Conservation (phyloP, 2,329 filamentous ascomycete genomes). For the Colletotrichum tabaci region DNA sequence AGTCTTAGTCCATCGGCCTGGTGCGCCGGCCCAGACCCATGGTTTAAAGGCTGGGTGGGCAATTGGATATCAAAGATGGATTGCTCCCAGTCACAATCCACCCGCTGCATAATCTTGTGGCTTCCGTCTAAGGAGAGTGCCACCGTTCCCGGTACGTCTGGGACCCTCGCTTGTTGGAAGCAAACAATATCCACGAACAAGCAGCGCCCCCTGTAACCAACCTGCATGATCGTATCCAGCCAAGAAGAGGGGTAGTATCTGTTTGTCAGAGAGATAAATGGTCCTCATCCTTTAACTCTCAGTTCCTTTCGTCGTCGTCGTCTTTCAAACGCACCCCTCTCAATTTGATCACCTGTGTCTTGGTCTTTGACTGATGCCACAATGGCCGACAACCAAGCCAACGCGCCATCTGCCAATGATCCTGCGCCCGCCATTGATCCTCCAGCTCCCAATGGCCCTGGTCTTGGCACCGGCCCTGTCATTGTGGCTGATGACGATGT, state of each 20-base stretch:
- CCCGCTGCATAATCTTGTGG: neutral
- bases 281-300: neutral
- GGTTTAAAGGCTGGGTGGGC: too few species aligned
- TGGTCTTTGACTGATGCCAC: neutral
- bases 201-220: neutral
- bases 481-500: neutral
- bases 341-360: neutral
- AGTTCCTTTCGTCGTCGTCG: neutral
- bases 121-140: neutral
- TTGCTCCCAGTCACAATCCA: neutral
- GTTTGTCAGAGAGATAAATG: neutral
- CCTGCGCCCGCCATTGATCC: neutral
- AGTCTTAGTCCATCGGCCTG: neutral
- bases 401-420: neutral
- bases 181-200: neutral
- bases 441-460: neutral
- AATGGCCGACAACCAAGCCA: neutral
- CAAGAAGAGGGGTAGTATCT: slow-evolving; percentile 8
- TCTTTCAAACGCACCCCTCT: neutral
- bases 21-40: neutral
- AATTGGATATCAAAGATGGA: neutral
- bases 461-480: neutral
- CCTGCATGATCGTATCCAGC: neutral
- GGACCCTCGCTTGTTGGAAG: slow-evolving; percentile 7
- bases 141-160: neutral